These are phyloP conservation scores for Aspergillus versicolor DNA, from an alignment of 2,329 filamentous ascomycete species.

Conservation along the genomic window DNA sequence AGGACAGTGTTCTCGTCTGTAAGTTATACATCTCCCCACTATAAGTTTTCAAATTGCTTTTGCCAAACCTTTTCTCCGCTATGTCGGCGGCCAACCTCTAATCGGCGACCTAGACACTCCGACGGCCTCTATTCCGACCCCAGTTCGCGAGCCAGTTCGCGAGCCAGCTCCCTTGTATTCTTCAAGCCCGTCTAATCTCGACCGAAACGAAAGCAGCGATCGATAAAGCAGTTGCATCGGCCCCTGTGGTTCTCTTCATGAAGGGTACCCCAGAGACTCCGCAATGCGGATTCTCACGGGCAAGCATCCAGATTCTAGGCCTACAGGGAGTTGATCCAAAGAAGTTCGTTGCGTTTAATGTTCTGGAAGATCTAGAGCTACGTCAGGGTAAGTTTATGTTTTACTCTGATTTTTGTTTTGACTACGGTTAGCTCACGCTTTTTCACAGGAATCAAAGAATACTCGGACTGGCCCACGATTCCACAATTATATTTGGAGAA, in stretches of 20 bases:
- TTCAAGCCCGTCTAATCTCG: conserved; percentile 67
- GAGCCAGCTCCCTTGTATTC: conserved; percentile 17
- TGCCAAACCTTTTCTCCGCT: background rate
- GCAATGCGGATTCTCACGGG: conserved; percentile 94
- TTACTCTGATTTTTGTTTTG: background rate
- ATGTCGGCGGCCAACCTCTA: background rate
- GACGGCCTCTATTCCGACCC: conserved; percentile 3
- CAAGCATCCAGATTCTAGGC: conserved; percentile 90
- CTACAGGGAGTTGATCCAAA: conserved; percentile 90
- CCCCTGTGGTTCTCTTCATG: conserved; percentile 97
- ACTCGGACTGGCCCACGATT: conserved; percentile 98
- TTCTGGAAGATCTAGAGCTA: conserved; percentile 85
- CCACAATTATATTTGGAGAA: conserved; percentile 93
- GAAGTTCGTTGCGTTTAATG: conserved; percentile 98
- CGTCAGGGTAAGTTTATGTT: conserved; percentile 63
- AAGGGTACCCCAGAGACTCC: conserved; percentile 96
- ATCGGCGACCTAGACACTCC: background rate
- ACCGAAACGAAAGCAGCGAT: conserved; percentile 78
- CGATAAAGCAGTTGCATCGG: conserved; percentile 81
- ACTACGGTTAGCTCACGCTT: background rate
- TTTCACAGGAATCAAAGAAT: conserved; percentile 86
- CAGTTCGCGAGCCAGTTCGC: background rate
- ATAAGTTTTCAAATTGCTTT: background rate
- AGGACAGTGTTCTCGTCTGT: conserved; percentile 22
- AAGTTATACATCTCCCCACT: background rate